Conservation (phyloP, 202 grass and related monocot species). For the Eragrostis tef region DNA sequence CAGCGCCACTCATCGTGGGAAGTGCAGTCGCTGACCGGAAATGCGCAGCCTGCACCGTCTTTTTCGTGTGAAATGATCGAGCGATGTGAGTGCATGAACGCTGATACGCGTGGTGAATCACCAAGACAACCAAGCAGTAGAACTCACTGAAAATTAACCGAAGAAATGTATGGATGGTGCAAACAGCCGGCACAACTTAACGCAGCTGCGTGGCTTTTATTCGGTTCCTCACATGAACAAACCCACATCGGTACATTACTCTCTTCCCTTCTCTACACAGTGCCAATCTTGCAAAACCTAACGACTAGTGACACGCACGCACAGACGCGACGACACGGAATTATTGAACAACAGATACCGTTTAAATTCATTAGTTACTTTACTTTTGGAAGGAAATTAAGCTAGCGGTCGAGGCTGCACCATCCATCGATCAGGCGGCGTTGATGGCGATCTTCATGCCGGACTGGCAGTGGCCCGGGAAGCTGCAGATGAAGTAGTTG, state of each 20-base stretch:
- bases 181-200: neutral
- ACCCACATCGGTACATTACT: neutral
- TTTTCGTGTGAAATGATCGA: no score
- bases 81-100: no score
- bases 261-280: neutral
- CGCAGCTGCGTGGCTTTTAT: slow-evolving; percentile 32
- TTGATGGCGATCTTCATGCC: slow-evolving; percentile 86
- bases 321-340: neutral
- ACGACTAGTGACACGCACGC: neutral
- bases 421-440: slow-evolving; percentile 52
- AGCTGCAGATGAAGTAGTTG: slow-evolving; percentile 86
- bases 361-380: neutral
- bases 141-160: no score
- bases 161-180: neutral
- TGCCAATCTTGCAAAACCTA: neutral
- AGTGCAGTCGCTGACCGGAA: no score
- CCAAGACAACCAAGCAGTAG: no score
- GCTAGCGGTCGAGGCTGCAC: neutral
- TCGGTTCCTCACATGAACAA: slow-evolving; percentile 9
- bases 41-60: no score
- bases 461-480: slow-evolving; percentile 71
- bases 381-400: neutral
- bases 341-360: neutral
- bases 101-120: no score
- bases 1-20: no score